Conservation (phyloP, 257 asterid genomes). For the Scutellaria barbata region DNA sequence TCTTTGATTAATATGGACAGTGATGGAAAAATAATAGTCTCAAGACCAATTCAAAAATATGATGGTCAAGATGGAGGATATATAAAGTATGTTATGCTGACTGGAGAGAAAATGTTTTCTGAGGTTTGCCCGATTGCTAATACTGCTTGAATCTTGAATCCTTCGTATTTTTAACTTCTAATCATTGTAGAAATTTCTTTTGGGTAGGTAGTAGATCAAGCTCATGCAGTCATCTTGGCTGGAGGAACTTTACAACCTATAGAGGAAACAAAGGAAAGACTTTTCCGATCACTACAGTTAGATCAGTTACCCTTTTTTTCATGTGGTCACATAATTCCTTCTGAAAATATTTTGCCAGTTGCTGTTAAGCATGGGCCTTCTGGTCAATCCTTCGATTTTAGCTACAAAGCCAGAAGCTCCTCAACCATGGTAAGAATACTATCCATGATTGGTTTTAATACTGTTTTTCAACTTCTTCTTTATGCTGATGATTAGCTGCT, state of each 20-base stretch:
- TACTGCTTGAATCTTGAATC: slow-evolving; percentile 14
- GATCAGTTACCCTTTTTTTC: slow-evolving; percentile 75
- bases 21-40: slow-evolving; percentile 80
- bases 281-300: slow-evolving; percentile 68
- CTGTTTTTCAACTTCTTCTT: slow-evolving; percentile 9
- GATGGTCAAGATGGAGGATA: slow-evolving; percentile 65
- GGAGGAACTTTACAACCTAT: slow-evolving; percentile 98
- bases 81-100: slow-evolving; percentile 91
- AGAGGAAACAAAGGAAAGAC: slow-evolving; percentile 93
- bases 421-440: slow-evolving; percentile 62
- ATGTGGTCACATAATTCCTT: slow-evolving; percentile 86
- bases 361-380: slow-evolving; percentile 91
- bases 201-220: slow-evolving; percentile 65
- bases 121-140: slow-evolving; percentile 63
- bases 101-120: slow-evolving; percentile 90
- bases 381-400: slow-evolving; percentile 75
- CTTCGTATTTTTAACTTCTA: slow-evolving; percentile 8
- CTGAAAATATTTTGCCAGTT: slow-evolving; percentile 81
- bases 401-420: slow-evolving; percentile 78
- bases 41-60: slow-evolving; percentile 51
- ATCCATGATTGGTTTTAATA: neutral
- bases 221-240: slow-evolving; percentile 88
- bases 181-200: slow-evolving; percentile 12
- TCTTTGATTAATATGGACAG: slow-evolving; percentile 79
- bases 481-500: slow-evolving; percentile 25